Conservation (phyloP, 2,329 filamentous ascomycete species). For the Fusarium cyanostomum region DNA sequence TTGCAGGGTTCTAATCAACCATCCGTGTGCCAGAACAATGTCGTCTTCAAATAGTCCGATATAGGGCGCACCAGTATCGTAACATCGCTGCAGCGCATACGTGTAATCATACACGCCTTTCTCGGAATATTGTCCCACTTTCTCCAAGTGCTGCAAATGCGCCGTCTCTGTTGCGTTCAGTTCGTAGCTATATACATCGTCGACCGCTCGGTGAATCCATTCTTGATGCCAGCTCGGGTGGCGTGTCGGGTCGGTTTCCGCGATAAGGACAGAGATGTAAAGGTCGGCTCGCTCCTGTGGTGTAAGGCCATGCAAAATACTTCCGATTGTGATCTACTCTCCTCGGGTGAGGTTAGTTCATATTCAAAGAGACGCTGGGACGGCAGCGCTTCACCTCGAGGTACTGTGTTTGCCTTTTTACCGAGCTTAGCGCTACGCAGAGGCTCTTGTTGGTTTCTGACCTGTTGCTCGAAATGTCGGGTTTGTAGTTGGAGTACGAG, state of each 20-base stretch:
- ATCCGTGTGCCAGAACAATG: conserved; percentile 11
- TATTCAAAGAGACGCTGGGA: background rate
- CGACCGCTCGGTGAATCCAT: conserved; percentile 12
- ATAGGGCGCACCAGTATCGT: conserved; percentile 6
- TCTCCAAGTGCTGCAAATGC: background rate
- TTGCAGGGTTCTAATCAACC: background rate
- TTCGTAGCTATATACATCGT: conserved; percentile 13
- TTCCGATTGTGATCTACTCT: conserved; percentile 15
- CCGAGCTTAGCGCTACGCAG: conserved; percentile 13
- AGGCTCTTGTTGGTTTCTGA: background rate
- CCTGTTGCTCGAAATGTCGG: background rate
- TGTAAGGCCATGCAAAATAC: conserved; percentile 8
- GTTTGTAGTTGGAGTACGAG: background rate
- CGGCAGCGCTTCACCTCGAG: background rate
- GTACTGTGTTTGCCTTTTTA: conserved; percentile 19
- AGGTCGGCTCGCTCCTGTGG: conserved; percentile 16
- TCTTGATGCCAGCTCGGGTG: conserved; percentile 15
- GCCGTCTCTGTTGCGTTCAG: background rate
- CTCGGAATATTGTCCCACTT: conserved; percentile 1
- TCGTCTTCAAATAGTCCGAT: conserved; percentile 19
- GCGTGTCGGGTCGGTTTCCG: conserved; percentile 7
- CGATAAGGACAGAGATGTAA: conserved; percentile 14
- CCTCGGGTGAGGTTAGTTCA: background rate
- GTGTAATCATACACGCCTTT: conserved; percentile 15
- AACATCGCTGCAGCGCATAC: conserved; percentile 11